A percentile compares a stretch with the other conserved stretches of the same genome.
These are phyloP conservation scores for Diplodia mutila DNA, from an alignment of 2,329 filamentous ascomycete species.

Conservation along the genomic window DNA sequence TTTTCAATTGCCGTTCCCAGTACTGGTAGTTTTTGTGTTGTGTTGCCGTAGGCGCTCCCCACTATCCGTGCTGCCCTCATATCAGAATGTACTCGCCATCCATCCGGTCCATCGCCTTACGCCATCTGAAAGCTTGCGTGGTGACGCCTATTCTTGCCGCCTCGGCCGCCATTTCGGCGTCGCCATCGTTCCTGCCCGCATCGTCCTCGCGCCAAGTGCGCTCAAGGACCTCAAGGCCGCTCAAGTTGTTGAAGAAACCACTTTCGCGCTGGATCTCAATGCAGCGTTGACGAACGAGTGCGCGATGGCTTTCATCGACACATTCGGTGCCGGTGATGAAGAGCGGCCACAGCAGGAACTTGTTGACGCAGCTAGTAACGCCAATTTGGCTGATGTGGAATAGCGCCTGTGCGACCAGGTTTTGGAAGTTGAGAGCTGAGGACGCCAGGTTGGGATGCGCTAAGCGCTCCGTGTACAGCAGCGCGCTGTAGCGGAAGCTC, in stretches of 20 bases:
- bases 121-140: conserved; percentile 53
- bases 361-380: conserved; percentile 72
- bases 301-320: conserved; percentile 77
- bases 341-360: conserved; percentile 90
- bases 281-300: conserved; percentile 78
- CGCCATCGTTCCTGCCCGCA: conserved; percentile 33
- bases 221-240: conserved; percentile 82
- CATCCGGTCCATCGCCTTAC: conserved; percentile 54
- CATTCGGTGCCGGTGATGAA: conserved; percentile 91
- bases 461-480: conserved; percentile 87
- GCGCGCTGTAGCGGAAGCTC: conserved; percentile 84
- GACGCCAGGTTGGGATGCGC: conserved; percentile 76
- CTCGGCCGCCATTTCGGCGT: conserved; percentile 27
- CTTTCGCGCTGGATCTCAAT: conserved; percentile 84
- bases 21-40: not conserved
- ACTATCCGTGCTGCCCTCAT: conserved; percentile 29
- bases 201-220: conserved; percentile 72
- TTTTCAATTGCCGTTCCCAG: not conserved
- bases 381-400: conserved; percentile 82
- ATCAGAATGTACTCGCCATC: conserved; percentile 59
- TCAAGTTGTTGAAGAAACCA: conserved; percentile 91
- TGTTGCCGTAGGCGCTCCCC: not conserved
- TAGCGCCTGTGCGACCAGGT: conserved; percentile 78
- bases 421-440: conserved; percentile 76
- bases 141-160: conserved; percentile 31